Evolutionary conservation across 192 early-diverging fungal species (phyloP).

Genomic region (Haplosporangium gracile): DNA sequence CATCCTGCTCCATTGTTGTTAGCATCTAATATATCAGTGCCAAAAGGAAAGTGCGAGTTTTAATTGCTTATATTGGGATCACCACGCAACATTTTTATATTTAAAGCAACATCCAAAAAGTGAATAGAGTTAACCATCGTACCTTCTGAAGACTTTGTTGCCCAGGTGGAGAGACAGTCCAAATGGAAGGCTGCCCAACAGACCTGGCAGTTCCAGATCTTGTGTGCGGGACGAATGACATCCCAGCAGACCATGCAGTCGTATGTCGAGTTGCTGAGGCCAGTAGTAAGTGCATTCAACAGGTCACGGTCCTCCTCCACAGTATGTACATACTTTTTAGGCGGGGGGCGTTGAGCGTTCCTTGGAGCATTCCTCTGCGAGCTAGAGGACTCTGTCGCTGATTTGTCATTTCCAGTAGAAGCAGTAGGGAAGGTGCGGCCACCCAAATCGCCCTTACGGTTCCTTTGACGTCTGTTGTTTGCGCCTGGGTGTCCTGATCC

Average conservation of each 20-base stretch:
- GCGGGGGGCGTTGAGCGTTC: slow-evolving; percentile 2
- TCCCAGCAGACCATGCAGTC: slow-evolving; percentile 99
- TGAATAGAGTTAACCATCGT: slow-evolving; percentile 3
- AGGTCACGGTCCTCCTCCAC: slow-evolving; percentile 66
- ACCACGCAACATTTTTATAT: not conserved
- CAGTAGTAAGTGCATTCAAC: slow-evolving; percentile 71
- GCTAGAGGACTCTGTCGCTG: slow-evolving; percentile 20
- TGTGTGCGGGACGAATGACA: slow-evolving; percentile 74
- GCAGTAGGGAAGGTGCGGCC: slow-evolving; percentile 42
- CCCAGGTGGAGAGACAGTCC: slow-evolving; percentile 88
- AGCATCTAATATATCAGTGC: slow-evolving; percentile 44
- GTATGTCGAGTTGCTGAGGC: slow-evolving; percentile 78
- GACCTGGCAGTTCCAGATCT: slow-evolving; percentile 86
- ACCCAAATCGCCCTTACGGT: slow-evolving; percentile 45
- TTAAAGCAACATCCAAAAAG: not conserved
- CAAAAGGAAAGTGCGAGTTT: not conserved
- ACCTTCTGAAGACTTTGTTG: slow-evolving; percentile 71
- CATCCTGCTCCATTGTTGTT: slow-evolving; percentile 63
- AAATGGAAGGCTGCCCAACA: slow-evolving; percentile 96
- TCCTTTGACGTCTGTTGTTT: slow-evolving; percentile 41
- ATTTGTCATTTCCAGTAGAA: not conserved
- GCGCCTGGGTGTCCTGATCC: slow-evolving; percentile 4
- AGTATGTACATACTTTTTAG: slow-evolving; percentile 47
- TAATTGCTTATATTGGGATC: not conserved
- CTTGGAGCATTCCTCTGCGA: slow-evolving; percentile 20